A percentile compares a stretch with the other conserved stretches of the same genome.
Evolutionary conservation across 1,284 basidiomycete species (phyloP).

Genomic region (Inonotus hispidus): DNA sequence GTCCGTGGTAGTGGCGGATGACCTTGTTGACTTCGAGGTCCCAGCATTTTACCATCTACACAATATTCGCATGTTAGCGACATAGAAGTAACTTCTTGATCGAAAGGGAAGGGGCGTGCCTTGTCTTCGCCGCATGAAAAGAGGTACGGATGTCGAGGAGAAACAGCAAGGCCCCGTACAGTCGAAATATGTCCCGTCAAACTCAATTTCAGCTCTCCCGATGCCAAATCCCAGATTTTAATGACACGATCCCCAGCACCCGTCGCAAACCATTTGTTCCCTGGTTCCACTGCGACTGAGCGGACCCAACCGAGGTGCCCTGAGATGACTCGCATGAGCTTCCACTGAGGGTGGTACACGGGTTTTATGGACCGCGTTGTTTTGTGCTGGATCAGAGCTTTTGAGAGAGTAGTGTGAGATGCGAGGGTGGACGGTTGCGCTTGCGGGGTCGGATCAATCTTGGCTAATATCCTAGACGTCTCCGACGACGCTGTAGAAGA

Average conservation of each 20-base stretch:
- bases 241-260: constrained; percentile 97
- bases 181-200: constrained; percentile 98
- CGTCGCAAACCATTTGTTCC: constrained; percentile 98
- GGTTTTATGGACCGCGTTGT: constrained; percentile 91
- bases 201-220: constrained; percentile 91
- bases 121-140: constrained; percentile 99
- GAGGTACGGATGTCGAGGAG: constrained; percentile 89
- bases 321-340: constrained; percentile 93
- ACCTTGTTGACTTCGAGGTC: constrained; percentile 99
- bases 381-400: constrained; percentile 86
- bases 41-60: constrained; percentile 99
- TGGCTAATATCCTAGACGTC: constrained; percentile 58
- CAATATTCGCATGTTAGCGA: background rate
- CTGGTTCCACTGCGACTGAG: constrained; percentile 92
- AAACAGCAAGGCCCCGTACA: constrained; percentile 91
- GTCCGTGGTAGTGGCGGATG: constrained; percentile 96
- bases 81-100: background rate
- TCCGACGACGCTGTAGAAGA: constrained; percentile 37
- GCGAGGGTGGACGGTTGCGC: constrained; percentile 61
- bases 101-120: constrained; percentile 36
- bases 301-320: constrained; percentile 99
- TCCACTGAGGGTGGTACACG: constrained; percentile 94
- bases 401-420: constrained; percentile 64
- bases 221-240: constrained; percentile 99
- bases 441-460: constrained; percentile 63